A percentile compares a stretch with the other conserved stretches of the same genome.
Conservation (phyloP, 1,284 basidiomycete species). For the Violaceomyces palustris region DNA sequence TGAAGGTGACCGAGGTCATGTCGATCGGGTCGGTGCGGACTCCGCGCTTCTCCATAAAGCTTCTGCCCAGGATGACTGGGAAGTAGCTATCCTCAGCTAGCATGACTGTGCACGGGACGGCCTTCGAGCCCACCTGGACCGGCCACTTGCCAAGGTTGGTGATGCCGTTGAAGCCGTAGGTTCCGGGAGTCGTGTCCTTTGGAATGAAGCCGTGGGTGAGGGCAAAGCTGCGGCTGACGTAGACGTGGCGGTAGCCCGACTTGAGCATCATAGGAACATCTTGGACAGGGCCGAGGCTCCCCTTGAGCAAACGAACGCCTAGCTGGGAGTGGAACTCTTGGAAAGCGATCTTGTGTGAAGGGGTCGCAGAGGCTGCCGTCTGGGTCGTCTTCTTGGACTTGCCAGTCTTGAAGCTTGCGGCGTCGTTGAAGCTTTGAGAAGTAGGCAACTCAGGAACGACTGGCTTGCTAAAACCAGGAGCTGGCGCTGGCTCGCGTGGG, state of each 20-base stretch:
- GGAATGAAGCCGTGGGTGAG: constrained; percentile 83
- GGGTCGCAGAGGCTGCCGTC: constrained; percentile 18
- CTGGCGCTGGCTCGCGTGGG: constrained; percentile 33
- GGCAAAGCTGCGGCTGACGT: constrained; percentile 90
- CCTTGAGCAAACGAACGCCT: constrained; percentile 86
- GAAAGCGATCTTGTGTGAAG: constrained; percentile 51
- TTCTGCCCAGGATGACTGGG: constrained; percentile 87
- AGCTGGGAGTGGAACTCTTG: constrained; percentile 52
- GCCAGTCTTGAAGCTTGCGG: constrained; percentile 27
- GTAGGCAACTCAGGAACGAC: constrained; percentile 24
- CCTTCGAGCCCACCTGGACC: constrained; percentile 57
- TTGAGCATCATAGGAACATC: constrained; percentile 76
- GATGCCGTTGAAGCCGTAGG: constrained; percentile 73
- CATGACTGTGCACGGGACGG: constrained; percentile 58
- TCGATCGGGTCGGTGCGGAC: constrained; percentile 63
- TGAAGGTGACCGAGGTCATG: constrained; percentile 77
- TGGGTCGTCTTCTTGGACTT: constrained; percentile 41
- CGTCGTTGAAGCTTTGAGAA: constrained; percentile 20
- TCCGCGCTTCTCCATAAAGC: constrained; percentile 86
- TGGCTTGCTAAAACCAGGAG: constrained; percentile 41
- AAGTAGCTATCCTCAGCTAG: constrained; percentile 92
- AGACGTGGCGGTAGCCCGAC: constrained; percentile 87
- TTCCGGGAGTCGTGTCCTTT: constrained; percentile 62
- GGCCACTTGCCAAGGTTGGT: constrained; percentile 57
- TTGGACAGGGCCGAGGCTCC: constrained; percentile 81